Evolutionary conservation across 2,329 filamentous ascomycete species (phyloP).

Genomic region (Penicillium sp.): DNA sequence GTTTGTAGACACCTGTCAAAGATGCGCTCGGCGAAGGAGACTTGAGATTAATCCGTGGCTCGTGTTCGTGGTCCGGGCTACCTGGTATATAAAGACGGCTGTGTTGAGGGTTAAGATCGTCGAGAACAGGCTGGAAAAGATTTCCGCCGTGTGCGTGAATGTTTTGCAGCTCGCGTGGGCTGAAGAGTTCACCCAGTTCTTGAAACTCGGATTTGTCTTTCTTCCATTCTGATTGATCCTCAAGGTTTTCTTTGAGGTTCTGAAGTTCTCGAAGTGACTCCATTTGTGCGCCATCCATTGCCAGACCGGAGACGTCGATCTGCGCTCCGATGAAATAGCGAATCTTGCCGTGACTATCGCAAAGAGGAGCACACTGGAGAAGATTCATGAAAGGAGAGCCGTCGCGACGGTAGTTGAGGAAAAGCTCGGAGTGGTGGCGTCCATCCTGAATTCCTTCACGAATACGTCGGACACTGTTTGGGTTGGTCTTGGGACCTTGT

Average conservation of each 20-base stretch:
- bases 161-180: conserved; percentile 62
- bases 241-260: conserved; percentile 23
- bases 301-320: conserved; percentile 67
- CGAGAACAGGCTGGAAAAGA: conserved; percentile 28
- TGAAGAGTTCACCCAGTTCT: conserved; percentile 68
- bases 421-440: conserved; percentile 69
- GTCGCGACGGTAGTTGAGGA: conserved; percentile 73
- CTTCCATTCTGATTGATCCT: conserved; percentile 20
- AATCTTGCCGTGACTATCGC: conserved; percentile 64
- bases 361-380: conserved; percentile 67
- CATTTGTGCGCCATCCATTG: conserved; percentile 64
- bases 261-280: conserved; percentile 57
- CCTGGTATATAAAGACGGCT: conserved; percentile 13
- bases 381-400: conserved; percentile 75
- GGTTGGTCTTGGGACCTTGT: conserved; percentile 70
- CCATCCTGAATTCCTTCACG: conserved; percentile 60
- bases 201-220: conserved; percentile 60
- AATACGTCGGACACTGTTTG: conserved; percentile 61
- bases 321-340: conserved; percentile 72
- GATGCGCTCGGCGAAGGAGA: conserved; percentile 7
- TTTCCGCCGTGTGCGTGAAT: conserved; percentile 62
- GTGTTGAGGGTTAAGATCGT: conserved; percentile 7
- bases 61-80: conserved; percentile 12
- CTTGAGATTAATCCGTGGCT: neutral
- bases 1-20: conserved; percentile 52